These are phyloP conservation scores for Microstegium vimineum DNA, from an alignment of 176 grass and related monocot genomes.

Conservation along the genomic window DNA sequence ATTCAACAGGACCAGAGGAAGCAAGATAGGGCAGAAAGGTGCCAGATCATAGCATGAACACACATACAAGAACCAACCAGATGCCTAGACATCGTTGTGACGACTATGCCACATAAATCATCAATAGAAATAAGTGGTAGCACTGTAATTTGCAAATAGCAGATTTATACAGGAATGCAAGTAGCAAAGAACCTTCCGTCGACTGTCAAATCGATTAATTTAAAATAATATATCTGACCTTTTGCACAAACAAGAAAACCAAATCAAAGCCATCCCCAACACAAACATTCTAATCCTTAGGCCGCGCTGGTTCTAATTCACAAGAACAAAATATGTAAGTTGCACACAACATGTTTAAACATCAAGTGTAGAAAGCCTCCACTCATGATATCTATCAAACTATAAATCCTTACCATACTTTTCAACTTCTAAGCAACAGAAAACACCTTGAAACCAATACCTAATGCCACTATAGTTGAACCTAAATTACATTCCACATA, in stretches of 20 bases:
- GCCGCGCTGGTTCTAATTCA: neutral
- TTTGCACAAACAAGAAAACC: neutral
- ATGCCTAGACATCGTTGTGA: neutral
- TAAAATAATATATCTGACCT: neutral
- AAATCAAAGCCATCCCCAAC: neutral
- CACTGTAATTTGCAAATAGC: neutral
- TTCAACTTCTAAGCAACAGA: neutral
- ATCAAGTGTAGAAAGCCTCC: neutral
- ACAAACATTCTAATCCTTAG: neutral
- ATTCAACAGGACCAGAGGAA: neutral
- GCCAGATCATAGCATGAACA: neutral
- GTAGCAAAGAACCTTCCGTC: neutral
- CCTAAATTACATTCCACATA: neutral
- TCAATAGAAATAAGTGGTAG: neutral
- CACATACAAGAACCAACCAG: neutral
- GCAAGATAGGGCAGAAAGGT: neutral
- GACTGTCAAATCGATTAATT: neutral
- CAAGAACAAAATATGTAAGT: neutral
- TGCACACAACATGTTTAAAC: neutral
- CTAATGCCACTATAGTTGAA: neutral
- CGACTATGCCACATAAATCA: neutral
- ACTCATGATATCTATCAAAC: neutral
- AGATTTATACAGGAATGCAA: neutral
- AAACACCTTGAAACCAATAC: neutral
- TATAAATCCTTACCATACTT: neutral